Evolutionary conservation across 768 basidiomycete genomes (phyloP).

Genomic region (Boletus huronensis): DNA sequence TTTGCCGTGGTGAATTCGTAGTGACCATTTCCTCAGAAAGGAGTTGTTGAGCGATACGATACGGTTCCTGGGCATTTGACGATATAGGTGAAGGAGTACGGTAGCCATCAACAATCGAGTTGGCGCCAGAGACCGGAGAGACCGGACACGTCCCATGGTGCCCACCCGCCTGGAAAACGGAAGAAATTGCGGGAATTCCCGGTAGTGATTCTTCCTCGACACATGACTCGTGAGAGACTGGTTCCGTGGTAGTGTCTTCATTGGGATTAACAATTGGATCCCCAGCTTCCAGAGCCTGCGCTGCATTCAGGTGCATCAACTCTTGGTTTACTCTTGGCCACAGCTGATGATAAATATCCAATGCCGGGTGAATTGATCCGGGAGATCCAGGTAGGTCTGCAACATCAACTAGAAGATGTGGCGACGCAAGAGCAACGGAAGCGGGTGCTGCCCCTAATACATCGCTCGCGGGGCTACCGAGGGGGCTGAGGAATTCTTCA

Average conservation of each 20-base stretch:
- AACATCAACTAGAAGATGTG: constrained; percentile 11
- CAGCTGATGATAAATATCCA: constrained; percentile 25
- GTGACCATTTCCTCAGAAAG: neutral
- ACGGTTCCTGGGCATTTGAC: constrained; percentile 1
- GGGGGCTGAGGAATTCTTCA: constrained; percentile 27
- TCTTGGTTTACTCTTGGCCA: constrained; percentile 39
- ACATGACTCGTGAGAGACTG: constrained; percentile 23
- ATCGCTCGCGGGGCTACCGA: constrained; percentile 16
- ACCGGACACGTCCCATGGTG: neutral
- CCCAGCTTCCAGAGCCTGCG: neutral
- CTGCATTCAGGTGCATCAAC: constrained; percentile 31
- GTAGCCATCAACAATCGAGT: constrained; percentile 33
- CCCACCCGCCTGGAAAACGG: constrained; percentile 2
- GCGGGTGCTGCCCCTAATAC: neutral
- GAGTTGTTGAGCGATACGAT: neutral
- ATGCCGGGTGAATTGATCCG: constrained; percentile 1
- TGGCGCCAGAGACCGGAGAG: constrained; percentile 9
- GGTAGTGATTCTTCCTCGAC: constrained; percentile 30
- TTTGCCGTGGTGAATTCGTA: neutral
- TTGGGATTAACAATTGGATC: neutral
- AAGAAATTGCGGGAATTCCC: constrained; percentile 22
- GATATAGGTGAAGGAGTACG: constrained; percentile 14
- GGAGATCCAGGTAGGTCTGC: constrained; percentile 8
- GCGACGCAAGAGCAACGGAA: neutral
- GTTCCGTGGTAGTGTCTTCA: neutral